Conservation (phyloP, 805 yeast species). For the Candida endomychidarum region DNA sequence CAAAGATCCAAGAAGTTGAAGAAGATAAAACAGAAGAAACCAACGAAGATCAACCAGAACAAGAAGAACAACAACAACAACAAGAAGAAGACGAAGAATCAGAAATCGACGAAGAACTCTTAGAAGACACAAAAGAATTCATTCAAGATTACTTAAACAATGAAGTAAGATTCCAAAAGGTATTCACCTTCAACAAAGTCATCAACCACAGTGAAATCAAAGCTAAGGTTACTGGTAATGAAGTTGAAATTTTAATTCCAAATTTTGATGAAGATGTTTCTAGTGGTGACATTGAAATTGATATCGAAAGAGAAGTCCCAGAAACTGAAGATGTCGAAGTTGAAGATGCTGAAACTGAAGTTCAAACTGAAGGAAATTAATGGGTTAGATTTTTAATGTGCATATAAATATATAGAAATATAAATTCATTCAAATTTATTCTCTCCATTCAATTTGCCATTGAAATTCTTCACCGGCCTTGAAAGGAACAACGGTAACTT, state of each 20-base stretch:
- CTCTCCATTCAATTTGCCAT: conserved; percentile 77
- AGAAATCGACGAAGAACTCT: conserved; percentile 35
- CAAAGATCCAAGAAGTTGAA: conserved; percentile 11
- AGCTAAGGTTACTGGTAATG: conserved; percentile 39
- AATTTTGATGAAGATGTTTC: conserved; percentile 27
- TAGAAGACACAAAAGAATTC: conserved; percentile 39
- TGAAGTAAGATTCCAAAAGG: conserved; percentile 43
- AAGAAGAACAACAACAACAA: conserved; percentile 11
- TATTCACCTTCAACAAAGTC: conserved; percentile 40
- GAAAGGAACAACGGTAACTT: conserved; percentile 70
- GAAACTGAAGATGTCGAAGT: not conserved
- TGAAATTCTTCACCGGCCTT: conserved; percentile 71
- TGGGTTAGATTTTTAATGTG: conserved; percentile 2
- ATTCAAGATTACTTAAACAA: conserved; percentile 36
- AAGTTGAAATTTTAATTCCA: conserved; percentile 44
- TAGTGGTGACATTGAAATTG: conserved; percentile 21
- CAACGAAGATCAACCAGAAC: conserved; percentile 17
- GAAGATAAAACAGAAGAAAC: conserved; percentile 5
- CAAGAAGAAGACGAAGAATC: conserved; percentile 15
- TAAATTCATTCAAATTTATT: conserved; percentile 1
- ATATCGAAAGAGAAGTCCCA: conserved; percentile 18
- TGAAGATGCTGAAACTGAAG: not conserved
- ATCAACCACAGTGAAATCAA: conserved; percentile 37
- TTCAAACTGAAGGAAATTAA: not conserved
- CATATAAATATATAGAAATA: conserved; percentile 6